Base-by-base conservation (phyloP, 495 filamentous ascomycete species). In the Annulohypoxylon maeteangense region DNA sequence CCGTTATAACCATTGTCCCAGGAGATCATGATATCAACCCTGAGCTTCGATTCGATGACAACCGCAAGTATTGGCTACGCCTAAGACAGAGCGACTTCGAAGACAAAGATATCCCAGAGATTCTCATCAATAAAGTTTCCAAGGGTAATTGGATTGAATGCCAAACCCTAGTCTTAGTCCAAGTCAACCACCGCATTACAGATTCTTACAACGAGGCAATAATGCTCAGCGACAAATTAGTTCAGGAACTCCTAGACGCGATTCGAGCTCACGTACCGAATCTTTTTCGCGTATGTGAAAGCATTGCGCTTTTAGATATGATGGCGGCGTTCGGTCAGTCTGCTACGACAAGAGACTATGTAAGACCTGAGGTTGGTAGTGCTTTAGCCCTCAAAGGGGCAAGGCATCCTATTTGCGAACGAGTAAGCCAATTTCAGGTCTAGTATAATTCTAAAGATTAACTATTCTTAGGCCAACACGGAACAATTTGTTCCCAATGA, bases 251-350 rank as follows among this genome's bases (percentile, higher is more conserved):
- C 7, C 87, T 94, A 22, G 82, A 87, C 16, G 81, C 89, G 11
- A 82, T 97, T 25, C 85, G 91, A 36, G 79, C 81, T 3, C 87
- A 93, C 60, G 87, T 94, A 20, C 88, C 90, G 0, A 78, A 81
- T 2, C 81, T 98, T 0, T 96, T 94, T 78, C 88, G 87, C 62
- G 85, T 93, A 57, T 93, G 92, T 70, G 94, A 98, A 72, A 90
- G 88, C 18, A 90, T 98, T 65, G 93, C 92, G n/a, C 87, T 93
- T 78, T 84, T 99, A 4, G 95, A 99, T 76, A 96, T 98, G 92
- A 81, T 96, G n/a, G 82, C 88, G 25, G 86, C 92, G 7, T 98
- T 97, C 78, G 90, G 90, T 5, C 90, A 97, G 12, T 77, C 94
- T 5, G 90, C 92, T 42, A 93, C 91, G 4, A 87, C 85, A 22